Conservation (phyloP, 2,329 filamentous ascomycete genomes). For the Ciborinia camelliae region DNA sequence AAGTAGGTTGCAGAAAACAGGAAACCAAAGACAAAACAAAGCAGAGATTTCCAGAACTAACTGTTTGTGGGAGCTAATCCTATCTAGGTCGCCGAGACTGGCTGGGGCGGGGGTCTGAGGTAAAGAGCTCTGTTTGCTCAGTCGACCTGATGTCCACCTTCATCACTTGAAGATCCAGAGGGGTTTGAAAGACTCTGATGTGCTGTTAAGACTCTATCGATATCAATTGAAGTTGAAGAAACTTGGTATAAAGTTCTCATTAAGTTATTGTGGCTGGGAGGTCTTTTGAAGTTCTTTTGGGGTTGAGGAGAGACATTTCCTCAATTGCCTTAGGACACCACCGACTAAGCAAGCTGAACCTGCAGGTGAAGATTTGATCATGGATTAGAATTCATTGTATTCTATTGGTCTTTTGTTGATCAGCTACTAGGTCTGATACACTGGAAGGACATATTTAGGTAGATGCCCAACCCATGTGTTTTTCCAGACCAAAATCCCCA, state of each 20-base stretch:
- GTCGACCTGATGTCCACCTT: not conserved
- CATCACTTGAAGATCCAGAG: not conserved
- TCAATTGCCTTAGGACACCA: not conserved
- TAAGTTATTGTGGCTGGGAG: not conserved
- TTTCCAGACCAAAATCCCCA: not conserved
- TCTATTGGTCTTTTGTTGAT: not conserved
- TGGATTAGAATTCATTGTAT: not conserved
- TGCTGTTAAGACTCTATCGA: not conserved
- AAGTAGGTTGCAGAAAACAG: not conserved
- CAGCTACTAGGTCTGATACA: not conserved
- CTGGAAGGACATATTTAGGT: not conserved
- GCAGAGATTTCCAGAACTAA: not conserved
- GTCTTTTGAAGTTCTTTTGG: not conserved
- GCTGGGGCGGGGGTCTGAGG: not conserved
- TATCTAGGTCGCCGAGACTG: not conserved
- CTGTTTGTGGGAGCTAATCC: constrained; percentile 2
- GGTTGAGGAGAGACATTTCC: not conserved
- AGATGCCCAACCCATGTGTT: not conserved
- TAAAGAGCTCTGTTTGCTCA: not conserved
- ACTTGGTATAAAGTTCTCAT: not conserved
- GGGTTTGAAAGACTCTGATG: not conserved
- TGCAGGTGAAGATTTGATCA: not conserved
- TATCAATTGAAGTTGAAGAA: not conserved
- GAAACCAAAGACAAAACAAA: not conserved
- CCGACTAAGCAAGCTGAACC: not conserved